Conservation (phyloP, 2,329 filamentous ascomycete genomes). For the Cladosporium velox region DNA sequence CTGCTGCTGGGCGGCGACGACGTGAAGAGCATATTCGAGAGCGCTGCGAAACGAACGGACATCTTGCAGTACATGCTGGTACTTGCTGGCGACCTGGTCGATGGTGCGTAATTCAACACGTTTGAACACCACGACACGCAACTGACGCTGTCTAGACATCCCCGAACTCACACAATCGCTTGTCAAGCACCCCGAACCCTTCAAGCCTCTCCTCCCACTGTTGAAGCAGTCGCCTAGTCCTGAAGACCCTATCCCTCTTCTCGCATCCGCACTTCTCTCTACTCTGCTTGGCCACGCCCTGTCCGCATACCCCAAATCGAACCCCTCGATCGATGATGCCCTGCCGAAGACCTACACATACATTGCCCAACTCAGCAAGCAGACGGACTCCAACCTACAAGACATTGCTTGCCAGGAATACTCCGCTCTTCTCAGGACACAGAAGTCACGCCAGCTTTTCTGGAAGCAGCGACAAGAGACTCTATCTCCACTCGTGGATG, state of each 20-base stretch:
- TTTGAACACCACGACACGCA: neutral
- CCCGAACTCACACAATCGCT: slow-evolving; percentile 77
- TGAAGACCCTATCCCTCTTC: slow-evolving; percentile 83
- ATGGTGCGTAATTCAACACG: slow-evolving; percentile 59
- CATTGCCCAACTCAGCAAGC: slow-evolving; percentile 79
- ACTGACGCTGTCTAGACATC: slow-evolving; percentile 59
- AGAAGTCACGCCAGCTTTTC: slow-evolving; percentile 75
- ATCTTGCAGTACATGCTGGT: slow-evolving; percentile 95
- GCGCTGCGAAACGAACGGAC: slow-evolving; percentile 80
- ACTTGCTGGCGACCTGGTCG: slow-evolving; percentile 80
- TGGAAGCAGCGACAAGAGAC: slow-evolving; percentile 91
- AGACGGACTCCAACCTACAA: slow-evolving; percentile 83
- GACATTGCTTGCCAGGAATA: slow-evolving; percentile 94
- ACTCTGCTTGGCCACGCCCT: slow-evolving; percentile 70
- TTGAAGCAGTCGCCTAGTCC: slow-evolving; percentile 80
- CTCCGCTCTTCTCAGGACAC: slow-evolving; percentile 77
- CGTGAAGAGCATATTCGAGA: slow-evolving; percentile 77
- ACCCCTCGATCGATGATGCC: slow-evolving; percentile 68
- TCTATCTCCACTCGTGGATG: slow-evolving; percentile 75
- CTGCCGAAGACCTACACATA: slow-evolving; percentile 84
- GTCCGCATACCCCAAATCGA: slow-evolving; percentile 60
- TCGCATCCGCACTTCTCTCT: slow-evolving; percentile 84
- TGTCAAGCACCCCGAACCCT: slow-evolving; percentile 67
- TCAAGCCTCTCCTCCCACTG: slow-evolving; percentile 79
- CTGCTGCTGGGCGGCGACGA: slow-evolving; percentile 72